Conservation (phyloP, 2,329 filamentous ascomycete genomes). For the Coniella lustricola region DNA sequence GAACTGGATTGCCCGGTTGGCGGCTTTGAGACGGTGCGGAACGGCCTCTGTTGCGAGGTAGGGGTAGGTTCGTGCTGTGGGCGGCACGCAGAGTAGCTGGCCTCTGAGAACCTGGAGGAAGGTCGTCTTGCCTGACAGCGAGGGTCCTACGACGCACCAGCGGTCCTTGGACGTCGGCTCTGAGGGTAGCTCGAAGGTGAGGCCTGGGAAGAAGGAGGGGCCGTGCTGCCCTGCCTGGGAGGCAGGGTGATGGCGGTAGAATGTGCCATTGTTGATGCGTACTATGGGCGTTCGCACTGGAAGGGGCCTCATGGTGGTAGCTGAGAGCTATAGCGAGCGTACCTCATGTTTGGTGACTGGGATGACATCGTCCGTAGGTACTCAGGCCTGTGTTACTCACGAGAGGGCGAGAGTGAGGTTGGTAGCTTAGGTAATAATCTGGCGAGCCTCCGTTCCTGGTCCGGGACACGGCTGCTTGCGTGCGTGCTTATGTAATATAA, state of each 20-base stretch:
- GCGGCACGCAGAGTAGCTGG: slow-evolving; percentile 67
- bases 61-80: slow-evolving; percentile 69
- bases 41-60: slow-evolving; percentile 62
- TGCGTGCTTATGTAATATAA: neutral
- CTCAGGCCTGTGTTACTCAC: neutral
- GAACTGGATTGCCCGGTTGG: slow-evolving; percentile 69
- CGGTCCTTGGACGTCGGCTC: slow-evolving; percentile 45
- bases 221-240: slow-evolving; percentile 47
- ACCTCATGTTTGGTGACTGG: neutral
- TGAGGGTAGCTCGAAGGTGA: slow-evolving; percentile 65
- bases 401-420: neutral
- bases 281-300: slow-evolving; percentile 51
- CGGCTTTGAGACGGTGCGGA: slow-evolving; percentile 46
- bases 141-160: slow-evolving; percentile 82
- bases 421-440: neutral
- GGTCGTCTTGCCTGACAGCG: slow-evolving; percentile 70
- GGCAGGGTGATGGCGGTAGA: slow-evolving; percentile 69
- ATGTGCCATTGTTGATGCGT: slow-evolving; percentile 69
- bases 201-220: slow-evolving; percentile 62
- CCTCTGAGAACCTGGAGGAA: slow-evolving; percentile 75
- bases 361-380: neutral
- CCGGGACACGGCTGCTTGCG: neutral
- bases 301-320: slow-evolving; percentile 31
- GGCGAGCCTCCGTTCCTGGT: neutral
- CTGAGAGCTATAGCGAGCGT: neutral